A percentile compares a stretch with the other conserved stretches of the same genome.
phyloP scores from a whole-genome alignment of 305 asterid genomes.

The Fraxinus angustifolia region DNA sequence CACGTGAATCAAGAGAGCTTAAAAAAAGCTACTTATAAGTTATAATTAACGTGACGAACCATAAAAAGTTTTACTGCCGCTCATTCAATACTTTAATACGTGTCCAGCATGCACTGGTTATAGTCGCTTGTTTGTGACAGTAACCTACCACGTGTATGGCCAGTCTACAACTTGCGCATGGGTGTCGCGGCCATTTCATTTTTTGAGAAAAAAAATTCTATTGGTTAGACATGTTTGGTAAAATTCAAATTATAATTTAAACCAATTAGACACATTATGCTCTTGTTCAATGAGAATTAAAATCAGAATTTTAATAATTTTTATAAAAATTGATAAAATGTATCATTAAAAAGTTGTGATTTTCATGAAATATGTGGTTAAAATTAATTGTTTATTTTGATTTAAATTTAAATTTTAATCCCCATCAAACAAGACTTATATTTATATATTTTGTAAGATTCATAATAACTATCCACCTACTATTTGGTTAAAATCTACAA shows the following conservation, averaged over 20 bases:
- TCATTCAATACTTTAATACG: neutral
- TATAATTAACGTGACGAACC: neutral
- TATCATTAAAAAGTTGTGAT: too few species aligned
- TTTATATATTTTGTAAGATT: too few species aligned
- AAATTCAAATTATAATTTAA: too few species aligned
- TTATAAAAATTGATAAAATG: too few species aligned
- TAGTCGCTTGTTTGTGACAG: neutral
- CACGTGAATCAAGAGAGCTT: neutral
- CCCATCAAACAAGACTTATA: too few species aligned
- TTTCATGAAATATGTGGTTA: too few species aligned
- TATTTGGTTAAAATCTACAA: neutral
- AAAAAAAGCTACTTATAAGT: neutral
- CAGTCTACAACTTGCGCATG: neutral
- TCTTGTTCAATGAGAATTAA: too few species aligned
- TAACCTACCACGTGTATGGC: neutral
- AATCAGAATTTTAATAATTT: too few species aligned
- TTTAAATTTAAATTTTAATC: too few species aligned
- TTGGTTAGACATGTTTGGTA: neutral
- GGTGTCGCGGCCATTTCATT: neutral
- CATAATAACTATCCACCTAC: too few species aligned
- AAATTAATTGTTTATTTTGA: too few species aligned
- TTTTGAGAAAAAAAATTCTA: neutral
- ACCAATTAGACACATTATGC: neutral
- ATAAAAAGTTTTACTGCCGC: neutral
- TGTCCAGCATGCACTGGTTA: neutral